Evolutionary conservation across 768 basidiomycete species (phyloP).

Genomic region (Xerocomellus chrysenteron): DNA sequence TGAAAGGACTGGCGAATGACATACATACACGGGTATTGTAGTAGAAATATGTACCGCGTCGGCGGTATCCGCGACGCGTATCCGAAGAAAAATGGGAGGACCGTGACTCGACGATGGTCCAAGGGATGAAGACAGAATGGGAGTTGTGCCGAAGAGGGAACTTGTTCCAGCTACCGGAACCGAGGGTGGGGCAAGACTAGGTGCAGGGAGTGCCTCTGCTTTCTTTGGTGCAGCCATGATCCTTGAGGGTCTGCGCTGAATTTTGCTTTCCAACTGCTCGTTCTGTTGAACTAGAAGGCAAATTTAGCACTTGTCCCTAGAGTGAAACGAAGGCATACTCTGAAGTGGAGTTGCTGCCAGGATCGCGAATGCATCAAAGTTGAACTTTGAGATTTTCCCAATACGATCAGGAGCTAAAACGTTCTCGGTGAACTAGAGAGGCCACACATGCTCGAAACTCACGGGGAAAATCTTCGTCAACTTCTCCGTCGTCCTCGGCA

Average conservation of each 20-base stretch:
- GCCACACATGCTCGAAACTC: conserved; percentile 31
- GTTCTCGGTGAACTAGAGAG: neutral
- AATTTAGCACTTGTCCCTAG: neutral
- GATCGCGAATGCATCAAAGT: conserved; percentile 86
- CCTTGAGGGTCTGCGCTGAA: conserved; percentile 75
- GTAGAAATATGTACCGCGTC: conserved; percentile 86
- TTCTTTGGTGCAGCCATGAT: conserved; percentile 62
- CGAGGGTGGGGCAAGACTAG: conserved; percentile 40
- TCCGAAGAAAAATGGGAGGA: conserved; percentile 79
- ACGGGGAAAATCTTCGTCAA: conserved; percentile 99
- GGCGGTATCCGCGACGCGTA: conserved; percentile 75
- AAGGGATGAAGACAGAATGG: conserved; percentile 61
- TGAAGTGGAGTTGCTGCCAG: conserved; percentile 72
- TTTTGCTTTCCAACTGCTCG: conserved; percentile 71
- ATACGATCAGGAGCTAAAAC: conserved; percentile 84
- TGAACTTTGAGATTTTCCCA: conserved; percentile 83
- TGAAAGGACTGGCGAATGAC: neutral
- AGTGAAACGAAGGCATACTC: conserved; percentile 43
- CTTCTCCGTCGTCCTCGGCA: conserved; percentile 95
- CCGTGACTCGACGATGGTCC: conserved; percentile 73
- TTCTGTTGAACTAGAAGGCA: conserved; percentile 67
- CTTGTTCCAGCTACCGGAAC: conserved; percentile 43
- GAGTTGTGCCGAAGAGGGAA: conserved; percentile 48
- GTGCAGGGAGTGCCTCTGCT: conserved; percentile 42
- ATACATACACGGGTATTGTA: conserved; percentile 84